These are phyloP conservation scores for Picocystis salinarum DNA, from an alignment of 139 green algal genomes.

Conservation along the genomic window DNA sequence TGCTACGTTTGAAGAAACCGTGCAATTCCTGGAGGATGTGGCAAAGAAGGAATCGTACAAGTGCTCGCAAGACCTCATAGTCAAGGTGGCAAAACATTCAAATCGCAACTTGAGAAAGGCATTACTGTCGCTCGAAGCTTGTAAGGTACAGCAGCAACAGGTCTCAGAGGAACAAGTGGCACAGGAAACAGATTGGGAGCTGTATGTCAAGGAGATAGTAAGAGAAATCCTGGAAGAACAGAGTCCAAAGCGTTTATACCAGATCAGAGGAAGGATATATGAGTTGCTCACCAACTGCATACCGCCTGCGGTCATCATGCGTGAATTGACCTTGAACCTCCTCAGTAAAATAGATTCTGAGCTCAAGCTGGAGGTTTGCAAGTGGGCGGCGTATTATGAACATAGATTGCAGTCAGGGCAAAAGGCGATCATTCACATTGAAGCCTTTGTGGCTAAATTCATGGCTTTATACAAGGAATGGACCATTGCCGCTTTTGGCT, in stretches of 20 bases:
- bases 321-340: slow-evolving; percentile 51
- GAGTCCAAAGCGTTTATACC: slow-evolving; percentile 56
- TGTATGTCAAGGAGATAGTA: slow-evolving; percentile 67
- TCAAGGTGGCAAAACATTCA: neutral
- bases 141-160: slow-evolving; percentile 16
- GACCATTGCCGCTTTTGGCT: slow-evolving; percentile 1
- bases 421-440: slow-evolving; percentile 93
- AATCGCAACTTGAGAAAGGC: slow-evolving; percentile 71
- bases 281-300: slow-evolving; percentile 94
- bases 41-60: slow-evolving; percentile 49
- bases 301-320: slow-evolving; percentile 57
- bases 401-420: slow-evolving; percentile 63
- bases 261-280: slow-evolving; percentile 77
- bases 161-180: slow-evolving; percentile 22
- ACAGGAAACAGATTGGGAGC: slow-evolving; percentile 73
- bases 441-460: slow-evolving; percentile 87
- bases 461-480: slow-evolving; percentile 82
- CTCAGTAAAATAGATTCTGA: slow-evolving; percentile 73
- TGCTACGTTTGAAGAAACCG: slow-evolving; percentile 26
- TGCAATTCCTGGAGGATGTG: slow-evolving; percentile 36
- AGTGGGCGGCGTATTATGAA: slow-evolving; percentile 48
- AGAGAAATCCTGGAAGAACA: slow-evolving; percentile 76
- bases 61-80: neutral
- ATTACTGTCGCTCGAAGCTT: slow-evolving; percentile 74
- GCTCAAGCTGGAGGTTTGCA: slow-evolving; percentile 48